Base-by-base conservation (phyloP, 768 basidiomycete species). In the Russula sp. region DNA sequence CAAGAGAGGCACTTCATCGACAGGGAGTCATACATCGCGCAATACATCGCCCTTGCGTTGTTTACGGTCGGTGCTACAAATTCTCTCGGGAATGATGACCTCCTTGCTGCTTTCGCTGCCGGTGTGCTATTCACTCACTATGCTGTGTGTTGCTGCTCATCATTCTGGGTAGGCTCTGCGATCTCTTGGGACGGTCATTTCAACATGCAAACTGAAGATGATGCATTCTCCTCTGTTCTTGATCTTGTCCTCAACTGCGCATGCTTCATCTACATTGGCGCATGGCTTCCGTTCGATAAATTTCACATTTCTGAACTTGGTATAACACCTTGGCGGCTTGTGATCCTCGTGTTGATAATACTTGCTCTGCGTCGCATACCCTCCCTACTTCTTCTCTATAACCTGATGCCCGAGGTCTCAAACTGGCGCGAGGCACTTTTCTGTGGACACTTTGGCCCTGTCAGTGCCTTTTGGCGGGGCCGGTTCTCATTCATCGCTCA, bases 121-220 rank as follows among this genome's bases (percentile, higher is more conserved):
- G 89, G 89, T 85, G 49, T 32, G 76, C 59, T 31, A 49, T 5
- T 13, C n/a, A 39, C 54, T 39, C 10, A 11, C 6, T 3, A 49
- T 32, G 5, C 14, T 44, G 6, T 32, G 10, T 42, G 14, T 59
- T 22, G 3, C 11, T 22, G 9, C 9, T 59, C 42, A 57, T 20
- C n/a, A 16, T 57, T 53, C 62, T 61, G 71, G 49, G 72, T 74
- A 86, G 95, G 95, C 3, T 85, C 81, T 57, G 91, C 95, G 1
- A 88, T 98, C 66, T 91, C 91, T 7, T 95, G 91, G 93, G 94
- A 96, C 73, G 90, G 85, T 3, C 79, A 91, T 67, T 90, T 90
- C 76, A 88, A 90, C 68, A 75, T 75, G 20, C 86, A 91, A 63
- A 91, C 84, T 0, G 90, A 95, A 74, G 85, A 89, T 66, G 91